Evolutionary conservation across 2,329 filamentous ascomycete genomes (phyloP), one percentile per base, ranked within the genome.

Genomic region (Didymella keratinophila): DNA sequence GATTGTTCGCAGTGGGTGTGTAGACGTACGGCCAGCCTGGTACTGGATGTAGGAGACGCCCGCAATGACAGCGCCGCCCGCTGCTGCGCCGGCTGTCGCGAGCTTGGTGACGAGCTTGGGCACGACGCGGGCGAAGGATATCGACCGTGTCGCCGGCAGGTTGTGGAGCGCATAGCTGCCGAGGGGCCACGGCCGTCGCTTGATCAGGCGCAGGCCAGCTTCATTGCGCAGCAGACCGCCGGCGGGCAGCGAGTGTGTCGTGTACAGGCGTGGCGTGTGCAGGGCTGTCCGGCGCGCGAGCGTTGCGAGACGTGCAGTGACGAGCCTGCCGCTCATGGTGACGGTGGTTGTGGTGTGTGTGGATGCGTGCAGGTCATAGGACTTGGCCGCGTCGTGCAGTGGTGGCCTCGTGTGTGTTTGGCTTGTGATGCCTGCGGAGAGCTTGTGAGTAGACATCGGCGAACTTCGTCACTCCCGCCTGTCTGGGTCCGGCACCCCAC

Each of bases 31-130:
- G 55, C 89, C 88, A 63, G 95, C 94, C 78, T 99, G 95, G 75
- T 99, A 98, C 75, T 99, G 95, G 47, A 99, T 81, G 84, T 97
- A 99, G 25, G 93, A 93, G 58, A 96, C 80, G 2, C 91, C 91
- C 14, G 92, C 93, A 65, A 99, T 86, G 71, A 93, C 91, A 45
- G 93, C 86, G 41, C 92, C 93, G 41, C 94, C 95, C 71, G 97
- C 93, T 80, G 97, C 89, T 57, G 95, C 95, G 20, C 95, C 95
- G 53, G 97, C 83, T 56, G 93, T 87, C 34, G 89, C 85, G 68
- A 99, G 89, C 81, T 97, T 99, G 72, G 95, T 79, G n/a, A 95
- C 88, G 49, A 99, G 83, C 75, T 92, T 94, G 2, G 96, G 96
- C 30, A 99, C 81, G 12, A 83, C 81, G 43, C 87, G 80, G n/a